A percentile compares a stretch with the other conserved stretches of the same genome.
Evolutionary conservation across 495 filamentous ascomycete species (phyloP).

Genomic region (Elaphomyces granulatus): DNA sequence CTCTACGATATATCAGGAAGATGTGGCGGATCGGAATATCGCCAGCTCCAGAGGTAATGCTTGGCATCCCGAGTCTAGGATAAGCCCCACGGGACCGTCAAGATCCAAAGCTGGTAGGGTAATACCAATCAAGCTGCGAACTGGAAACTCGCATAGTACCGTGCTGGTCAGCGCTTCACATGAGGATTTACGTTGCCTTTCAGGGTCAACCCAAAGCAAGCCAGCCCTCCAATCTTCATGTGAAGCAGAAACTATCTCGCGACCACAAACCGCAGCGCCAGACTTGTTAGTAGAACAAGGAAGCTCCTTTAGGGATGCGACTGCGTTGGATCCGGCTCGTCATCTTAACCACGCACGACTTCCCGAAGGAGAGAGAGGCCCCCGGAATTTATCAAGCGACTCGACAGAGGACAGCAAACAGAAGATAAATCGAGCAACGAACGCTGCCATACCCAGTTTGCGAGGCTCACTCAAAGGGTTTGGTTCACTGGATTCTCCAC

Average conservation of each 20-base stretch:
- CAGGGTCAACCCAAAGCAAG: constrained; percentile 1
- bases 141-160: not conserved
- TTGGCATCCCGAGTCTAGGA: too few species aligned
- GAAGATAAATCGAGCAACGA: too few species aligned
- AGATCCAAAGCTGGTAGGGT: not conserved
- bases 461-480: too few species aligned
- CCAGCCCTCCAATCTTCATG: not conserved
- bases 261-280: constrained; percentile 23
- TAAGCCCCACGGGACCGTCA: not conserved
- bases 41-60: constrained; percentile 13
- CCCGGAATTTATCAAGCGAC: not conserved
- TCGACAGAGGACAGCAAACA: not conserved
- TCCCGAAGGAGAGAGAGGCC: not conserved
- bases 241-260: not conserved
- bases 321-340: constrained; percentile 8
- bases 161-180: constrained; percentile 5
- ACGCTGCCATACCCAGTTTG: too few species aligned
- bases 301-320: constrained; percentile 6
- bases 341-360: constrained; percentile 9
- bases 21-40: constrained; percentile 33
- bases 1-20: constrained; percentile 27
- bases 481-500: constrained; percentile 8
- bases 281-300: constrained; percentile 15
- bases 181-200: constrained; percentile 9
- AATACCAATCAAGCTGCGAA: not conserved